Base-by-base conservation (phyloP, 108 stramenopile species). In the Cylindrotheca closterium region DNA sequence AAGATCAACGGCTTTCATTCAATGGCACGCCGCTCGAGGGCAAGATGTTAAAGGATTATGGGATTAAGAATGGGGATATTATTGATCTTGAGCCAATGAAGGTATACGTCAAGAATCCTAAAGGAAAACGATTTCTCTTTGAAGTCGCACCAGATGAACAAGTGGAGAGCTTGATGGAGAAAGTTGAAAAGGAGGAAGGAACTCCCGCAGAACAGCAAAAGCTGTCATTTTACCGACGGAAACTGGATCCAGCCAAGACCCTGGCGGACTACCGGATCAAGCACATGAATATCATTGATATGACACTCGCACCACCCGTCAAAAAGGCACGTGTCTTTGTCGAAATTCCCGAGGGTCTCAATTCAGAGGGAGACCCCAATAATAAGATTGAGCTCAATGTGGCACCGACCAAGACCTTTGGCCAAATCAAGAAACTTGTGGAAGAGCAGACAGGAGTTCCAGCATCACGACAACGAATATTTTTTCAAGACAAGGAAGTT, bases 41-140 rank as follows among this genome's bases (percentile, higher is more conserved):
- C 47, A 53, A 60, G 31, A 73, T 50, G 10, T 22, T 73, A 2
- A 32, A 51, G 15, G 65, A 56, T 19, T 65, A 34, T 22, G 65
- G 65, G 1, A 59, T 73, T 21, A 37, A 62, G 10, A 55, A 73
- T 30, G 55, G 55, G 8, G 65, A 65, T 27, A 63, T 55, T 7
- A 47, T 73, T 57, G 55, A 60, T 60, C 45, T 73, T 22, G 65
- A 51, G 23, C 58, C 42, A 18, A 73, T 73, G 58, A 65, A 64
- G 19, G 34, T 73, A 3, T 60, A 52, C 29, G 72, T 73, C 31
- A 47, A 49, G 8, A 63, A 57, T n/a, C 48, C 46, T 27, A 59
- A 60, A 45, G 72, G 72, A 21, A 73, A 73, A 26, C 55, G 30
- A 12, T 73, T 46, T 26, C 48, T 63, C n/a, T 51, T 73, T 29